These are phyloP conservation scores for Pleomassaria siparia DNA, from an alignment of 2,329 filamentous ascomycete species.

Conservation along the genomic window DNA sequence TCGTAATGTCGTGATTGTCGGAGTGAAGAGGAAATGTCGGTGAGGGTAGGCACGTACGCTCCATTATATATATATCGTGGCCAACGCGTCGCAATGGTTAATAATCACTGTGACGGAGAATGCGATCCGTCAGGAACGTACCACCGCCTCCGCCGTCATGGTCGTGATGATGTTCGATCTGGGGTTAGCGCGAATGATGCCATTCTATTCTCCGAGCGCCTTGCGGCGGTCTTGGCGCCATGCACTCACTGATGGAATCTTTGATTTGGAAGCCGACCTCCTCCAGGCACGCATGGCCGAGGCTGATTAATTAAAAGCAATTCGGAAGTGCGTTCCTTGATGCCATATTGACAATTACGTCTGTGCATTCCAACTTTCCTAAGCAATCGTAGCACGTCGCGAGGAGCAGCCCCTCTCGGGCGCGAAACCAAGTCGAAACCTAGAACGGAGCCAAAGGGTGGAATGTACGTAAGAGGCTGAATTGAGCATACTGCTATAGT, in stretches of 20 bases:
- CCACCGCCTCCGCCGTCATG: neutral
- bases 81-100: no score
- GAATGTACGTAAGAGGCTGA: neutral
- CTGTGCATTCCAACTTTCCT: neutral
- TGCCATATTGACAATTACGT: slow-evolving; percentile 1
- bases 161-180: slow-evolving; percentile 12
- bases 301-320: neutral
- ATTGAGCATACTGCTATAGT: no score
- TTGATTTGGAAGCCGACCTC: slow-evolving; percentile 1
- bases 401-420: neutral
- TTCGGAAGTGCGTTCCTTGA: neutral
- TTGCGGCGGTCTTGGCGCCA: slow-evolving; percentile 29
- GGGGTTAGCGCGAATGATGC: slow-evolving; percentile 33
- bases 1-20: slow-evolving; percentile 10
- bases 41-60: neutral
- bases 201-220: slow-evolving; percentile 34
- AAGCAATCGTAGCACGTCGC: neutral
- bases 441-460: no score
- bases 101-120: slow-evolving; percentile 24
- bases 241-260: neutral
- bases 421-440: no score
- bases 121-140: slow-evolving; percentile 2
- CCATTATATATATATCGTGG: neutral
- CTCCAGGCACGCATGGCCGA: no score
- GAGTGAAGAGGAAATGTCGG: neutral